Conservation (phyloP, 805 yeast genomes). For the Sugiyamaella mastotermitis region DNA sequence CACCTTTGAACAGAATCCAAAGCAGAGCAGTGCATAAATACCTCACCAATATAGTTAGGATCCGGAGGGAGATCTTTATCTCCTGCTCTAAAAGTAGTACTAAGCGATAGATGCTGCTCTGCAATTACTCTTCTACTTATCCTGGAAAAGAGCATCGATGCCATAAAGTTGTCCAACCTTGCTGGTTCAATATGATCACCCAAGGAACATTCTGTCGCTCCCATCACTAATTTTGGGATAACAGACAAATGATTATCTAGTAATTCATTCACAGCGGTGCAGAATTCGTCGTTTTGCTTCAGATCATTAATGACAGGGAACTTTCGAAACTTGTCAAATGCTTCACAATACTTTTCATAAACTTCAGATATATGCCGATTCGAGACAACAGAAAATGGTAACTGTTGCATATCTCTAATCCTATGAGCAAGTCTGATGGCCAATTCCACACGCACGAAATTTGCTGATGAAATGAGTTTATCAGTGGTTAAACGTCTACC, state of each 20-base stretch:
- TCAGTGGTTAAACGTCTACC: conserved; percentile 73
- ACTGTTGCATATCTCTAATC: conserved; percentile 66
- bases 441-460: conserved; percentile 79
- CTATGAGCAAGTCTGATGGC: conserved; percentile 81
- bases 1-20: conserved; percentile 57
- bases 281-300: conserved; percentile 71
- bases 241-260: conserved; percentile 72
- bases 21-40: conserved; percentile 74
- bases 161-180: conserved; percentile 66
- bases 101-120: conserved; percentile 82
- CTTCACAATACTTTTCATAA: conserved; percentile 81
- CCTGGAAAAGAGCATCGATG: conserved; percentile 74
- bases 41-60: conserved; percentile 54
- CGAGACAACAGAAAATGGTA: conserved; percentile 80
- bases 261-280: conserved; percentile 54
- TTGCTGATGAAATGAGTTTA: conserved; percentile 76
- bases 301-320: conserved; percentile 60
- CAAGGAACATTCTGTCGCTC: conserved; percentile 76
- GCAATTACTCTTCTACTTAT: conserved; percentile 85
- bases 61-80: conserved; percentile 39
- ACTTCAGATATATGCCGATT: conserved; percentile 83
- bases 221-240: conserved; percentile 87
- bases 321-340: conserved; percentile 79
- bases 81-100: conserved; percentile 48
- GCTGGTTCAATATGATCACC: conserved; percentile 49